Conservation (phyloP, 805 yeast genomes). For the Crinitomyces ghanaensis region DNA sequence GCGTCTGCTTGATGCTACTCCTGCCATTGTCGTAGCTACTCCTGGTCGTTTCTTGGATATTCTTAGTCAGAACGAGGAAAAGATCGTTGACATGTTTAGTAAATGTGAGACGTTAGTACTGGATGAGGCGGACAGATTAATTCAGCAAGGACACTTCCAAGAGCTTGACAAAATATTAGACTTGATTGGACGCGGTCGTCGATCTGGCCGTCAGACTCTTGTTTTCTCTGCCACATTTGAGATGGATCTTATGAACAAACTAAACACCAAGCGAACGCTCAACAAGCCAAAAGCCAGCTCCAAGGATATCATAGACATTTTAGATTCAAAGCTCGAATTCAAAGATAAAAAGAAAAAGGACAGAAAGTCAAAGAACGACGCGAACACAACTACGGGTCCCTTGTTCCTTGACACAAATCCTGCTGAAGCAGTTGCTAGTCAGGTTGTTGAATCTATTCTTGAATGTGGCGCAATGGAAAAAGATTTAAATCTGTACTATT, state of each 20-base stretch:
- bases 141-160: constrained; percentile 93
- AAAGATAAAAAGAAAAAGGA: constrained; percentile 42
- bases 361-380: too few species aligned
- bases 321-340: constrained; percentile 62
- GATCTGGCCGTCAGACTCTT: constrained; percentile 54
- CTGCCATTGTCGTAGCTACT: constrained; percentile 80
- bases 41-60: constrained; percentile 86
- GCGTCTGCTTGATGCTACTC: constrained; percentile 55
- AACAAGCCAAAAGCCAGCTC: constrained; percentile 14
- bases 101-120: constrained; percentile 47
- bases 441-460: constrained; percentile 72
- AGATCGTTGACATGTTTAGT: constrained; percentile 31
- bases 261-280: constrained; percentile 34
- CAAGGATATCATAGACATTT: constrained; percentile 46
- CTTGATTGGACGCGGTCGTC: constrained; percentile 41
- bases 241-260: constrained; percentile 65
- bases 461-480: constrained; percentile 88
- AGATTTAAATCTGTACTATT: constrained; percentile 82
- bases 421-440: constrained; percentile 60
- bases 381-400: too few species aligned
- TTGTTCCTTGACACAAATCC: constrained; percentile 77
- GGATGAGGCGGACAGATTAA: constrained; percentile 92
- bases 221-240: constrained; percentile 95
- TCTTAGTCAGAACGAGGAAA: constrained; percentile 28
- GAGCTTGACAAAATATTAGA: constrained; percentile 78